These are phyloP conservation scores for Podospora anserina DNA, from an alignment of 495 filamentous ascomycete species.

Conservation along the genomic window DNA sequence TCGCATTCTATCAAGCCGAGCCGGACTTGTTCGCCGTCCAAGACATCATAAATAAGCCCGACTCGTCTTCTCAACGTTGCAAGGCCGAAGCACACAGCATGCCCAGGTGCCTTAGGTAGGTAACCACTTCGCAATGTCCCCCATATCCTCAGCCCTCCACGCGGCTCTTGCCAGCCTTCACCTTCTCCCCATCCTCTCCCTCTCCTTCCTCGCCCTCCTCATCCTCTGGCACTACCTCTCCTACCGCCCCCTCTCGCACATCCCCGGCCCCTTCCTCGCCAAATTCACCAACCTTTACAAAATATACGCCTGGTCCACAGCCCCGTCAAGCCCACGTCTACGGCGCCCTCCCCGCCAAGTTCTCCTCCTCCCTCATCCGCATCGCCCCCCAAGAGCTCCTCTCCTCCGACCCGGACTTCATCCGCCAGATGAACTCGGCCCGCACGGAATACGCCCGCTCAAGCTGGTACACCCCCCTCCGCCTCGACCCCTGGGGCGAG, in stretches of 20 bases:
- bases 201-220: neutral
- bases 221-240: neutral
- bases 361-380: constrained; percentile 43
- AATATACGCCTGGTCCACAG: constrained; percentile 1
- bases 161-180: neutral
- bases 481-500: constrained; percentile 33
- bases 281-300: constrained; percentile 1
- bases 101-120: too few relatives aligned
- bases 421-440: constrained; percentile 27
- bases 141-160: neutral
- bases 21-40: neutral
- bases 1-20: too few relatives aligned
- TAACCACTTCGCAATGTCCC: neutral
- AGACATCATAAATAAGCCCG: neutral
- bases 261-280: constrained; percentile 4
- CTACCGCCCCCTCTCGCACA: constrained; percentile 1
- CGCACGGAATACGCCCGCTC: constrained; percentile 26
- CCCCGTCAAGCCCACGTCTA: constrained; percentile 3
- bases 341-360: neutral
- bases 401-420: constrained; percentile 30
- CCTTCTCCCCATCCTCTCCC: neutral
- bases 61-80: neutral
- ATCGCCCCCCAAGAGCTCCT: constrained; percentile 24
- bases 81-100: neutral
- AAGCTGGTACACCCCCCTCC: constrained; percentile 25